Evolutionary conservation across 305 asterid genomes (phyloP).

Genomic region (Rubia tinctorum): DNA sequence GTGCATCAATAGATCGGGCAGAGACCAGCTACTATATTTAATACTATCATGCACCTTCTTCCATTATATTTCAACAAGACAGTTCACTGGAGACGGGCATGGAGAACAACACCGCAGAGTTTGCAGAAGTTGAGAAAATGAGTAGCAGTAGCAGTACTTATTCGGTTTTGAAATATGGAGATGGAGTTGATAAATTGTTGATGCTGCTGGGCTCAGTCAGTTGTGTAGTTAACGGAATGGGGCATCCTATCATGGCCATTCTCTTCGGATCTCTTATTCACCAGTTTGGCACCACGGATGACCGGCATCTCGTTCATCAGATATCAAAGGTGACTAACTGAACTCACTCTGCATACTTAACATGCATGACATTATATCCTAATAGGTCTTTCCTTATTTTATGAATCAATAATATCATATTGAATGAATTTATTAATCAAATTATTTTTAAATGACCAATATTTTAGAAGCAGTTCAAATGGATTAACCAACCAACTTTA

Average conservation of each 20-base stretch:
- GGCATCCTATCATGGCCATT: constrained; percentile 21
- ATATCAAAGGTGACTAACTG: constrained; percentile 13
- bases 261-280: constrained; percentile 16
- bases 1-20: no score
- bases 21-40: not conserved
- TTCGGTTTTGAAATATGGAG: constrained; percentile 11
- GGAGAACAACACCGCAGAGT: not conserved
- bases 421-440: no score
- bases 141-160: not conserved
- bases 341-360: no score
- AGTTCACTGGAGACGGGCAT: no score
- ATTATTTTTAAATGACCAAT: no score
- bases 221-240: constrained; percentile 12
- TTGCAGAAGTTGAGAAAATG: not conserved
- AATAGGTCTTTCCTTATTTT: no score
- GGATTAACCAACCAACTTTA: no score
- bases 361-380: no score
- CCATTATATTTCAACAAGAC: not conserved
- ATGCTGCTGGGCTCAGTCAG: constrained; percentile 18
- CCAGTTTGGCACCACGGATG: constrained; percentile 10
- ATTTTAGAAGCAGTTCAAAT: no score
- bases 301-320: constrained; percentile 6
- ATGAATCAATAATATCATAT: no score
- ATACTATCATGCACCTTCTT: not conserved
- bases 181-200: constrained; percentile 12